Percentiles rank a stretch among this genome's conserved stretches.
These are phyloP conservation scores for Phialemonium atrogriseum DNA, from an alignment of 2,329 filamentous ascomycete genomes.

Conservation along the genomic window DNA sequence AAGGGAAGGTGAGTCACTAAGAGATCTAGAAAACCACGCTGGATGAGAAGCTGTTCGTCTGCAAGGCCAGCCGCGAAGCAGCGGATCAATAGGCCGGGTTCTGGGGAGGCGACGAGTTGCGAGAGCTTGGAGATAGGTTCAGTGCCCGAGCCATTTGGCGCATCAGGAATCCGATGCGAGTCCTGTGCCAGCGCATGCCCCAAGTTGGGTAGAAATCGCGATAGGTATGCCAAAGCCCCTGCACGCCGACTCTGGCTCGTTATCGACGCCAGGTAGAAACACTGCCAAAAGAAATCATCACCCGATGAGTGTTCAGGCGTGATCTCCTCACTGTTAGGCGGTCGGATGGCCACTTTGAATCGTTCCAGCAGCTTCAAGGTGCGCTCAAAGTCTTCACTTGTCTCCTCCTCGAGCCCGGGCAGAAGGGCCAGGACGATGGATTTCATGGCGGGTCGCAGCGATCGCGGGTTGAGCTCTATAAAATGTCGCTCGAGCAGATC, in stretches of 20 bases:
- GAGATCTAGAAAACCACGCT: slow-evolving; percentile 87
- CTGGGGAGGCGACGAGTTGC: slow-evolving; percentile 72
- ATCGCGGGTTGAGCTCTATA: slow-evolving; percentile 58
- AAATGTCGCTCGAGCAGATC: slow-evolving; percentile 77
- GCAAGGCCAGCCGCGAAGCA: slow-evolving; percentile 85
- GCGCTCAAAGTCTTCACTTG: slow-evolving; percentile 91
- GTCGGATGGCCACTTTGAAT: slow-evolving; percentile 61
- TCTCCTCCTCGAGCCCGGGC: slow-evolving; percentile 90
- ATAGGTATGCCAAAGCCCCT: slow-evolving; percentile 80
- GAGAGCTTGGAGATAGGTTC: slow-evolving; percentile 46
- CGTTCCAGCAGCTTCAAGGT: slow-evolving; percentile 71
- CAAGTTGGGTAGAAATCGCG: slow-evolving; percentile 68
- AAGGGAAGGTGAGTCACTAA: slow-evolving; percentile 85
- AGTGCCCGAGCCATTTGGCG: slow-evolving; percentile 26
- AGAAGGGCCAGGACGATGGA: slow-evolving; percentile 82
- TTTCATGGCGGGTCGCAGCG: slow-evolving; percentile 81
- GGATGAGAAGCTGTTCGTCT: slow-evolving; percentile 84
- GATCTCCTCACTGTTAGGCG: slow-evolving; percentile 39
- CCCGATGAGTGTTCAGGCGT: slow-evolving; percentile 48
- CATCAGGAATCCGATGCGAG: slow-evolving; percentile 19
- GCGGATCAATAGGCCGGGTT: slow-evolving; percentile 81
- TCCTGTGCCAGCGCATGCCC: slow-evolving; percentile 31
- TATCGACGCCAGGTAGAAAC: slow-evolving; percentile 87
- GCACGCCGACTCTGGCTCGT: slow-evolving; percentile 78
- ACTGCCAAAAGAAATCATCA: slow-evolving; percentile 96